These are phyloP conservation scores for Sophora flavescens DNA, from an alignment of 306 rosid species.

Conservation along the genomic window DNA sequence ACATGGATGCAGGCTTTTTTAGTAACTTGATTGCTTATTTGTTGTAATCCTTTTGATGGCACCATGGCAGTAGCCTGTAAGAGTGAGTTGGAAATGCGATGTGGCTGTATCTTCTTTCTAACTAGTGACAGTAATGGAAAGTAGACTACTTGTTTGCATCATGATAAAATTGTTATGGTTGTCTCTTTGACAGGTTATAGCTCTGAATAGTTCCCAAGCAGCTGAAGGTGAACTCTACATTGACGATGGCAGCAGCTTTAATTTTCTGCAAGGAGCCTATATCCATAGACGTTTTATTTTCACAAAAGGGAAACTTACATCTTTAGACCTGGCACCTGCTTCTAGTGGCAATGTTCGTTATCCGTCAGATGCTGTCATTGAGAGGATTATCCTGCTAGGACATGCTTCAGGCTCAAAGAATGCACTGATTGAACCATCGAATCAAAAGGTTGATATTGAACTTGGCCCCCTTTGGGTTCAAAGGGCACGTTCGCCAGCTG, in stretches of 20 bases:
- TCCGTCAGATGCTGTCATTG: slow-evolving; percentile 61
- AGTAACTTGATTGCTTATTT: slow-evolving; percentile 26
- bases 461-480: slow-evolving; percentile 75
- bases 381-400: slow-evolving; percentile 89
- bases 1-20: background rate
- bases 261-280: slow-evolving; percentile 75
- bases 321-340: slow-evolving; percentile 59
- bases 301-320: slow-evolving; percentile 73
- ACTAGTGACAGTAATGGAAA: slow-evolving; percentile 20
- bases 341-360: slow-evolving; percentile 48
- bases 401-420: slow-evolving; percentile 60
- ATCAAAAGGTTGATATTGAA: slow-evolving; percentile 65
- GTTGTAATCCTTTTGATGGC: background rate
- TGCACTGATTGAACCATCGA: slow-evolving; percentile 76
- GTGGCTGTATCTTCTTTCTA: slow-evolving; percentile 2
- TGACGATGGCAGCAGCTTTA: slow-evolving; percentile 90
- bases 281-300: slow-evolving; percentile 88
- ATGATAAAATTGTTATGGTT: slow-evolving; percentile 38
- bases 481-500: slow-evolving; percentile 48
- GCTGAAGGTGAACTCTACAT: slow-evolving; percentile 95
- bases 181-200: slow-evolving; percentile 73
- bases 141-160: slow-evolving; percentile 25
- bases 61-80: background rate
- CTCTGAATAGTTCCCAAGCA: slow-evolving; percentile 85
- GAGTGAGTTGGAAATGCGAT: background rate